These are phyloP conservation scores for Pichia exigua DNA, from an alignment of 805 yeast species.

Conservation along the genomic window DNA sequence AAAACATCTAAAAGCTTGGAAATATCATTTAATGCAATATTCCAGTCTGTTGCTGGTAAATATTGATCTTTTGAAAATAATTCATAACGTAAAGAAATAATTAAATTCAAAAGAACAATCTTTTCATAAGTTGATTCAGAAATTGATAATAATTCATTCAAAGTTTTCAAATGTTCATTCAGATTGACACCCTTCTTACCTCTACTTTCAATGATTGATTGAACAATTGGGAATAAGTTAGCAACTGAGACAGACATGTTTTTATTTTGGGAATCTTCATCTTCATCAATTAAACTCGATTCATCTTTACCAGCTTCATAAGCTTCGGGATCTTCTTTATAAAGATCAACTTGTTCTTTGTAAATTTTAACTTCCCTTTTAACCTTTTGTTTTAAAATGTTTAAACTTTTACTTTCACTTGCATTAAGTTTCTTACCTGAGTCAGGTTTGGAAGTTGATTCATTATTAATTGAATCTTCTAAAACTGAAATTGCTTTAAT, in stretches of 20 bases:
- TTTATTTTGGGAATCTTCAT: constrained; percentile 13
- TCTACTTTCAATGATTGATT: constrained; percentile 75
- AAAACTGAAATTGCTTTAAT: constrained; percentile 62
- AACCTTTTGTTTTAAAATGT: constrained; percentile 80
- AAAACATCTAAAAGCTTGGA: constrained; percentile 55
- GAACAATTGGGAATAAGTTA: constrained; percentile 62
- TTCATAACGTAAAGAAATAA: constrained; percentile 86
- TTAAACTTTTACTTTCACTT: constrained; percentile 75
- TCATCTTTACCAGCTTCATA: constrained; percentile 44
- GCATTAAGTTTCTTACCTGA: constrained; percentile 68
- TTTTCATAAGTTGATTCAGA: constrained; percentile 60
- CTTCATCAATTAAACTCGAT: neutral
- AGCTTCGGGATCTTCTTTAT: constrained; percentile 62
- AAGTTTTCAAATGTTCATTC: constrained; percentile 60
- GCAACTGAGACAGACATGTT: constrained; percentile 25
- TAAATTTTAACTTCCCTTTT: constrained; percentile 71
- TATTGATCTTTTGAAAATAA: constrained; percentile 55
- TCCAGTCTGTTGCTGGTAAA: constrained; percentile 82
- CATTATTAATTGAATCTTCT: constrained; percentile 55
- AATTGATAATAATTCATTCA: constrained; percentile 54
- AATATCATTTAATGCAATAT: constrained; percentile 55
- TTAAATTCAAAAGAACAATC: constrained; percentile 68
- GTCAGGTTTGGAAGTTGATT: constrained; percentile 41
- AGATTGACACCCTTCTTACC: constrained; percentile 93
- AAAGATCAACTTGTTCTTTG: constrained; percentile 50